Evolutionary conservation across 169 alveolate genomes (phyloP), one percentile per base, ranked within the genome.

Genomic region (Plasmodium gallinaceum): DNA sequence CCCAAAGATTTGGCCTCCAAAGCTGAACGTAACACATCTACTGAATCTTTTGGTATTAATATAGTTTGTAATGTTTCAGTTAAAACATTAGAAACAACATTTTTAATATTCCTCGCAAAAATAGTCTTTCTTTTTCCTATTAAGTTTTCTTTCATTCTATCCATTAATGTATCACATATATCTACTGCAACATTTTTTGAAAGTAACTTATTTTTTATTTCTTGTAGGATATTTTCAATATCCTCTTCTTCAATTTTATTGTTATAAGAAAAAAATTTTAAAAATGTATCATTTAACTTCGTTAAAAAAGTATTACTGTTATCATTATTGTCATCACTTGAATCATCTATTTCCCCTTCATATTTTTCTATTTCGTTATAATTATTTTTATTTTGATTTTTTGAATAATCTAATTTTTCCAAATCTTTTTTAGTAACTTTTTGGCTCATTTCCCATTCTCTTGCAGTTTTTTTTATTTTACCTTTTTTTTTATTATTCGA

Each of bases 121-220:
- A 96, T 93, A 37, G 96, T 95, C 48, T 98, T 95, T 92, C 95
- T 96, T 16, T 96, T 94, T 20, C 96, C 95, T 45, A 97, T 75
- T 51, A 97, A 80, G n/a, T 96, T 95, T 51, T 89, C 94, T 64
- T 94, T 94, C 14, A 97, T 96, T 32, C 96, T 92, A 37, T 95
- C 95, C 66, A 97, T 95, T 62, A 97, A 68, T 42, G 95, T 94
- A 64, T 96, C 94, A 18, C 98, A 97, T 45, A 97, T 96, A 74
- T 95, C 98, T 69, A 94, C 90, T 4, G 98, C 98, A 9, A 97
- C 99, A 93, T 97, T 97, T 88, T 97, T 97, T 65, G 94, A 96
- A 88, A 96, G 92, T 9, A 97, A 91, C 54, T 92, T 88, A 26
- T 93, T 92, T 72, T 95, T 93, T 73, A 97, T 94, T 24, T 92